Evolutionary conservation across 495 filamentous ascomycete species (phyloP).

Genomic region (Penicillium simplicissimum): DNA sequence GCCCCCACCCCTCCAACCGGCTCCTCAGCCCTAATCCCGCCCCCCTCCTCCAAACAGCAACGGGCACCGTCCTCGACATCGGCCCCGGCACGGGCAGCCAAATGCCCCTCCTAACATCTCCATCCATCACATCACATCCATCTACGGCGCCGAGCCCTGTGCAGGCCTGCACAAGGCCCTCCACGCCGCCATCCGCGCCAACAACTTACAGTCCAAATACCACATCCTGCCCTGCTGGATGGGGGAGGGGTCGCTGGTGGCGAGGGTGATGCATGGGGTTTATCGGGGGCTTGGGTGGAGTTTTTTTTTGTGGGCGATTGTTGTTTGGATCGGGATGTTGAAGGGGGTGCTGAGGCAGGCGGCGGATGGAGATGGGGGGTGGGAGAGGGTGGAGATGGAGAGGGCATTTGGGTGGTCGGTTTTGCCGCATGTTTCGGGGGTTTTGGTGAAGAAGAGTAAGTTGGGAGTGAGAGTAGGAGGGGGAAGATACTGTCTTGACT

Average conservation of each 20-base stretch:
- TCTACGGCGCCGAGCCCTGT: constrained; percentile 73
- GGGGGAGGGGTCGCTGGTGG: no score
- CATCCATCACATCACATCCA: constrained; percentile 51
- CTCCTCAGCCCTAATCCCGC: no score
- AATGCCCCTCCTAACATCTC: constrained; percentile 44
- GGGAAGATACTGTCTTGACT: no score
- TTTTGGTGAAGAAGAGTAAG: constrained; percentile 47
- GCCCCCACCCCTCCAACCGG: background rate
- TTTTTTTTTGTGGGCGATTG: no score
- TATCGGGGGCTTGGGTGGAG: no score
- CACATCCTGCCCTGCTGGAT: no score
- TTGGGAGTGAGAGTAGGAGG: no score
- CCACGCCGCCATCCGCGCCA: constrained; percentile 35
- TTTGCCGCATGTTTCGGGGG: constrained; percentile 58
- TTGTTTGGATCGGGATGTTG: no score
- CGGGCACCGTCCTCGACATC: constrained; percentile 48
- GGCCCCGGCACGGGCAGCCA: constrained; percentile 53
- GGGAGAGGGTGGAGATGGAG: constrained; percentile 56
- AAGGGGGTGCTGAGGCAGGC: no score
- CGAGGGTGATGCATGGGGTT: no score
- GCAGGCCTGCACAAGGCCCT: constrained; percentile 53
- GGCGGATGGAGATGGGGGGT: no score
- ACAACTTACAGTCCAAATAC: constrained; percentile 61
- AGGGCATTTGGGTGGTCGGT: constrained; percentile 46
- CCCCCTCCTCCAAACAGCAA: constrained; percentile 36